Evolutionary conservation across 1,284 basidiomycete species (phyloP), one percentile per base, ranked within the genome.

Genomic region (Ustilago trichophora): DNA sequence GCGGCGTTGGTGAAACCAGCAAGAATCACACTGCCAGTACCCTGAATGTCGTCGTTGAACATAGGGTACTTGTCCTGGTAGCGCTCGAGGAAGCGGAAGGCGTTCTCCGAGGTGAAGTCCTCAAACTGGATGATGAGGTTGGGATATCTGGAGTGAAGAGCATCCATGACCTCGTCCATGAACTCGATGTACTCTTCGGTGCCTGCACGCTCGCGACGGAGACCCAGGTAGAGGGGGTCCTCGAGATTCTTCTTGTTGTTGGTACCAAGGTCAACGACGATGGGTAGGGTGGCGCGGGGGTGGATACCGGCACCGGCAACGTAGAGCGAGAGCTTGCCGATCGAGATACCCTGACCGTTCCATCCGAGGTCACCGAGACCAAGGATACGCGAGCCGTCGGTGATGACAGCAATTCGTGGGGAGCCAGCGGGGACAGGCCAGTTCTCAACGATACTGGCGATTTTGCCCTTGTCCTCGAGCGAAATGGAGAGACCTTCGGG

Each of bases 101-200:
- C 80, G 35, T 79, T 70, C 25, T 81, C 80, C 4, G 75, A 76
- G 41, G 76, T 76, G 56, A 73, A 80, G 63, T 80, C 67, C 84
- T 96, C 93, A 77, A 95, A 95, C 83, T 96, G 93, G 53, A 95
- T 86, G 75, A 95, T 86, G 47, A 72, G 67, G 70, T 91, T 90
- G 1, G 93, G 93, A 92, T 41, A 86, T 84, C 33, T 81, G 40
- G 35, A 45, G 60, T 75, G 44, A 8, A 75, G 68, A 77, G 91
- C 91, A 25, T 84, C 81, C 91, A 96, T 93, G 82, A 96, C 93
- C 80, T 92, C 90, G 77, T 95, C 92, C 88, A 96, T 91, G 82
- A 96, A 93, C 58, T 86, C 89, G 31, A 69, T 54, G 51, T 76
- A 70, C 52, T 80, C 78, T 16, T 77, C 75, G 5, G 64, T 63